A percentile compares a stretch with the other conserved stretches of the same genome.
These are phyloP conservation scores for Malus orientalis DNA, from an alignment of 306 rosid species.

Conservation along the genomic window DNA sequence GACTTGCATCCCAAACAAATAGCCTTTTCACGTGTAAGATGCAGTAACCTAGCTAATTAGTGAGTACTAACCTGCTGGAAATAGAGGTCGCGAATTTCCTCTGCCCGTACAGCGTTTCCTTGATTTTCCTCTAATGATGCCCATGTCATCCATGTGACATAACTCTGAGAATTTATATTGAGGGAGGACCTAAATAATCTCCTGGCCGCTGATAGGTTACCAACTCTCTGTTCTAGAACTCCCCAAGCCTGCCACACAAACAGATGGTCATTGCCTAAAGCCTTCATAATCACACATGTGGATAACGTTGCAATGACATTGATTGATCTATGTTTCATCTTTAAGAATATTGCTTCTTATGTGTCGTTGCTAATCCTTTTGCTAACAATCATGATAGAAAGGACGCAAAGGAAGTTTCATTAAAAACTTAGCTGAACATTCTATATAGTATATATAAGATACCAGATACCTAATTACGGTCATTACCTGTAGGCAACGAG, in stretches of 20 bases:
- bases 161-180: constrained; percentile 84
- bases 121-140: constrained; percentile 87
- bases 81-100: constrained; percentile 84
- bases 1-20: neutral
- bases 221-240: constrained; percentile 81
- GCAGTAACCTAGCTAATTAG: neutral
- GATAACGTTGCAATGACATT: neutral
- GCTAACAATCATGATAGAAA: neutral
- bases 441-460: neutral
- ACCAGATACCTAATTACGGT: neutral
- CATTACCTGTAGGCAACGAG: constrained; percentile 94
- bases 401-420: neutral
- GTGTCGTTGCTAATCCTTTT: neutral
- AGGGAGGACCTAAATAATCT: constrained; percentile 81
- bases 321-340: neutral
- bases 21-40: neutral
- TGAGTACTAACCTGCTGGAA: constrained; percentile 72
- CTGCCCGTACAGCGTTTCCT: constrained; percentile 85
- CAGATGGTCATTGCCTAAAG: neutral
- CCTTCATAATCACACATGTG: neutral
- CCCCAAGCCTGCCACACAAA: constrained; percentile 83
- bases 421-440: neutral
- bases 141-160: constrained; percentile 98
- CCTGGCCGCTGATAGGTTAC: constrained; percentile 68
- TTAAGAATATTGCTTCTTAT: neutral